phyloP scores from a whole-genome alignment of 78 protist genomes.

The Paulinella micropora region DNA sequence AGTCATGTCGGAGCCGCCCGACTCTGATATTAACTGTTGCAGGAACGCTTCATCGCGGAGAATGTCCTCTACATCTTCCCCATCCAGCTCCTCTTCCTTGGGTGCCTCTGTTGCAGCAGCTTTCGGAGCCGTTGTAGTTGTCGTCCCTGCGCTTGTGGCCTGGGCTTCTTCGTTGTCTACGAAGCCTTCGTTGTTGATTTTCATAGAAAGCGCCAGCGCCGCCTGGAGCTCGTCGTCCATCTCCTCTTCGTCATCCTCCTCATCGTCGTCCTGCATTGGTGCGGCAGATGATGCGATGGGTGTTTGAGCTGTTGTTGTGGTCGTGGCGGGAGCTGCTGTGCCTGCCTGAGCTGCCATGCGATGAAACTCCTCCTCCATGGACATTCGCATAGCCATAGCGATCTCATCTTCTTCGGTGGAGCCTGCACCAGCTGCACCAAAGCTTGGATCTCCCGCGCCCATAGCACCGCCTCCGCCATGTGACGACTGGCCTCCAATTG shows the following conservation, averaged over 20 bases:
- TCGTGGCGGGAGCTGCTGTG: neutral
- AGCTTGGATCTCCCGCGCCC: neutral
- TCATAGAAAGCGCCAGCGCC: too few species aligned
- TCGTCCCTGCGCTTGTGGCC: too few species aligned
- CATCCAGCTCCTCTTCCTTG: too few species aligned
- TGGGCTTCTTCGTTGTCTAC: too few species aligned
- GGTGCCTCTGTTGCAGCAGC: too few species aligned
- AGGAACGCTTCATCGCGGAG: too few species aligned
- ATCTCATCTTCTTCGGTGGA: neutral
- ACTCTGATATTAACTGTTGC: too few species aligned
- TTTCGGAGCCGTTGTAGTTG: too few species aligned
- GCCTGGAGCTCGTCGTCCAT: constrained; percentile 6
- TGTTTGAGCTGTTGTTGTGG: neutral
- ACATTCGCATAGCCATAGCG: neutral
- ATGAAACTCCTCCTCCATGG: neutral
- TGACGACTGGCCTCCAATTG: neutral
- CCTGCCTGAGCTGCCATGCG: neutral
- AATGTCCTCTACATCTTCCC: too few species aligned
- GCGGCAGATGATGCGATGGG: neutral
- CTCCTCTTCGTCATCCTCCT: neutral
- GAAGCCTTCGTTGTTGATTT: too few species aligned
- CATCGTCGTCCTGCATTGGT: neutral
- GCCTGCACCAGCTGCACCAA: neutral
- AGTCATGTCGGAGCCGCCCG: too few species aligned
- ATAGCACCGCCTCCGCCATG: neutral